These are phyloP conservation scores for Colletotrichum magnum DNA, from an alignment of 2,329 filamentous ascomycete species.

Conservation along the genomic window DNA sequence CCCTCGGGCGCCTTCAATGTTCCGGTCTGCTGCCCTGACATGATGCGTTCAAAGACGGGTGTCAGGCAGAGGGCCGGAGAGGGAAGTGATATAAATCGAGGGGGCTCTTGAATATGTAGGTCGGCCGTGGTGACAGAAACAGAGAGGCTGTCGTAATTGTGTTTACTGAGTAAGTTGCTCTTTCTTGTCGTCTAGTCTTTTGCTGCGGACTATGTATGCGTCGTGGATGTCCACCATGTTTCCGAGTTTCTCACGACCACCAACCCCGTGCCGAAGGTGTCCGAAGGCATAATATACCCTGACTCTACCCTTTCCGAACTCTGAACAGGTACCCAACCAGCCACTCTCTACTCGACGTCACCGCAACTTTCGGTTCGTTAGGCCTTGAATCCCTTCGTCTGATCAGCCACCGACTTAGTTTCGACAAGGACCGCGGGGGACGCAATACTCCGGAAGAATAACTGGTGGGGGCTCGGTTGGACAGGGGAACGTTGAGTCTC, in stretches of 20 bases:
- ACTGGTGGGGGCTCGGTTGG: slow-evolving; percentile 6
- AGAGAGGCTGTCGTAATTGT: neutral
- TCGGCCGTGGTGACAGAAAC: slow-evolving; percentile 14
- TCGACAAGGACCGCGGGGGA: slow-evolving; percentile 31
- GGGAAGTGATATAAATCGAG: slow-evolving; percentile 24
- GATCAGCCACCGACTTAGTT: slow-evolving; percentile 39
- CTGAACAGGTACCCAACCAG: slow-evolving; percentile 20
- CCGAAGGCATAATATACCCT: slow-evolving; percentile 32
- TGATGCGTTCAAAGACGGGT: slow-evolving; percentile 28
- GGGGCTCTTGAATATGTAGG: slow-evolving; percentile 12
- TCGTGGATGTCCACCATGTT: neutral
- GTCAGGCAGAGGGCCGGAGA: slow-evolving; percentile 21
- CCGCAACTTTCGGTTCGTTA: slow-evolving; percentile 21
- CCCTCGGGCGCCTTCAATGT: slow-evolving; percentile 32
- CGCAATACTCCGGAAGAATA: slow-evolving; percentile 4
- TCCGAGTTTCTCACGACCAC: no score
- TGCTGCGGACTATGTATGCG: neutral
- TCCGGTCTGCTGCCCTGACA: slow-evolving; percentile 38
- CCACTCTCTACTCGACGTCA: slow-evolving; percentile 34
- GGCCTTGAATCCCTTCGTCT: slow-evolving; percentile 37
- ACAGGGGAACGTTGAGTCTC: slow-evolving; percentile 37
- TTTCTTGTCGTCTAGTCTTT: slow-evolving; percentile 27
- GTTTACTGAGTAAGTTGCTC: neutral
- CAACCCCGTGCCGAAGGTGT: slow-evolving; percentile 1
- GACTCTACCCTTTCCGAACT: slow-evolving; percentile 20